Percentiles rank a stretch among this genome's conserved stretches.
phyloP scores from a whole-genome alignment of 768 basidiomycete genomes.

The Gyrodon lividus region DNA sequence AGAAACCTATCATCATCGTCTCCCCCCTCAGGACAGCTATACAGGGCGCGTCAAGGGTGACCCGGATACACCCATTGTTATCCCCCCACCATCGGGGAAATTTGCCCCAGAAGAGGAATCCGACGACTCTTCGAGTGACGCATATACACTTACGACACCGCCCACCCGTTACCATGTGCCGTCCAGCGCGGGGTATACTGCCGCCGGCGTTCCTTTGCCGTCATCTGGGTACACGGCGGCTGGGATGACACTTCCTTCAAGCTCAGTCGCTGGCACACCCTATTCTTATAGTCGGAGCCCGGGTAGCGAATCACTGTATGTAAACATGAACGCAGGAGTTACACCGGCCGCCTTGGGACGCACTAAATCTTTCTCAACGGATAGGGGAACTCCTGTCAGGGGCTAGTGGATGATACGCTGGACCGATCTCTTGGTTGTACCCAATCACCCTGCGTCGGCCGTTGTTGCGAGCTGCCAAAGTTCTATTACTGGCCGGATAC shows the following conservation, averaged over 20 bases:
- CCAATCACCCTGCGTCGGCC: too few species aligned
- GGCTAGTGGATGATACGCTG: background rate
- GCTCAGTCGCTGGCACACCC: slow-evolving; percentile 15
- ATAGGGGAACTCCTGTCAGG: slow-evolving; percentile 9
- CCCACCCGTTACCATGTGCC: slow-evolving; percentile 20
- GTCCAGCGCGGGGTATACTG: slow-evolving; percentile 18
- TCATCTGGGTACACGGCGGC: slow-evolving; percentile 12
- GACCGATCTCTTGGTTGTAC: background rate
- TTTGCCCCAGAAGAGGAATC: slow-evolving; percentile 18
- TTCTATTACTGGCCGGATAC: background rate
- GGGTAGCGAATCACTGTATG: slow-evolving; percentile 11
- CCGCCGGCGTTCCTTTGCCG: slow-evolving; percentile 12
- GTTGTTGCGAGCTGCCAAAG: background rate
- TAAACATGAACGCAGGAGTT: slow-evolving; percentile 17
- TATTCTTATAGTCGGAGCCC: slow-evolving; percentile 18
- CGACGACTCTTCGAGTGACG: slow-evolving; percentile 33
- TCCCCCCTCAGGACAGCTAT: slow-evolving; percentile 18
- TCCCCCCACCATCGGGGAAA: slow-evolving; percentile 28
- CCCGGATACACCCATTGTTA: slow-evolving; percentile 20
- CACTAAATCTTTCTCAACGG: slow-evolving; percentile 16
- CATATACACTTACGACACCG: slow-evolving; percentile 37
- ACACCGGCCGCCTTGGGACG: slow-evolving; percentile 26
- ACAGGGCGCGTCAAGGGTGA: slow-evolving; percentile 14
- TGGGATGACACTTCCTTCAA: slow-evolving; percentile 5
- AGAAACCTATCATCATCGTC: slow-evolving; percentile 23